These are phyloP conservation scores for Bipolaris sorokiniana DNA, from an alignment of 2,329 filamentous ascomycete species.

Conservation along the genomic window DNA sequence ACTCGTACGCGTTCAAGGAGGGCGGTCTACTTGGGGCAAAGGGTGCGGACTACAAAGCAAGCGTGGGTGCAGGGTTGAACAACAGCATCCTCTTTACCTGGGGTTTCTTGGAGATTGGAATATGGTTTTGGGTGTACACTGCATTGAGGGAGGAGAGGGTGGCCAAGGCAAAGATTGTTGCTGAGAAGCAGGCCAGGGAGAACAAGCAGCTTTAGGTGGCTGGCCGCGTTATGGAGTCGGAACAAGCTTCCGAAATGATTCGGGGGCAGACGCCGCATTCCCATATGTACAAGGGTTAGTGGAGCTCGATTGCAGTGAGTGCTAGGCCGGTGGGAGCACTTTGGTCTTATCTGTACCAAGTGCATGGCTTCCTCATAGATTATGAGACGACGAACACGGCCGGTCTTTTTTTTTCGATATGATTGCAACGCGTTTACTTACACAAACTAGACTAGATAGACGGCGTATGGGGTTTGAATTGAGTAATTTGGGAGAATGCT, in stretches of 20 bases:
- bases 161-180: constrained; percentile 35
- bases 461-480: too few species aligned
- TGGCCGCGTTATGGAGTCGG: not conserved
- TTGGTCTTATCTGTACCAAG: not conserved
- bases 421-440: not conserved
- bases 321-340: not conserved
- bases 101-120: constrained; percentile 79
- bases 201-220: constrained; percentile 24
- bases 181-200: constrained; percentile 45
- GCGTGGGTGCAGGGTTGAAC: constrained; percentile 69
- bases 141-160: constrained; percentile 47
- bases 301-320: not conserved
- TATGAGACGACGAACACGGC: not conserved
- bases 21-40: constrained; percentile 53
- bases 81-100: constrained; percentile 86
- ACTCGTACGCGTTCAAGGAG: constrained; percentile 68
- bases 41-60: constrained; percentile 32
- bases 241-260: not conserved
- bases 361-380: not conserved
- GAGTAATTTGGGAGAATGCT: not conserved
- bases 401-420: not conserved
- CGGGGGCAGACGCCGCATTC: not conserved
- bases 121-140: constrained; percentile 78
- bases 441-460: too few species aligned
- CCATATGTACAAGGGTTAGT: not conserved